Evolutionary conservation across 495 filamentous ascomycete genomes (phyloP).

Genomic region (Aspergillus bertholletiae): DNA sequence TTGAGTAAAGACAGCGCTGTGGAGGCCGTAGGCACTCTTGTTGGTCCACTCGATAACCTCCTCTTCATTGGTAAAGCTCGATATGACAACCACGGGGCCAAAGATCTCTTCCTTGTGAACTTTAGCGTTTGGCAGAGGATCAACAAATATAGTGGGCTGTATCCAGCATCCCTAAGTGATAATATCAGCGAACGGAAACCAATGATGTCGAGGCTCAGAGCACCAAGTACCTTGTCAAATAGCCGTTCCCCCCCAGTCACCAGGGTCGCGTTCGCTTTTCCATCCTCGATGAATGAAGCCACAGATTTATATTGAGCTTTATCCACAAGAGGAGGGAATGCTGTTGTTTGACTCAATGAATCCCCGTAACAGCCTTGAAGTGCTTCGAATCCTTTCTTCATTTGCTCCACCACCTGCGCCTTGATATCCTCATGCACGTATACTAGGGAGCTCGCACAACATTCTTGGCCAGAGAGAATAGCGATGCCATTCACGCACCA

Average conservation of each 20-base stretch:
- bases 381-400: constrained; percentile 57
- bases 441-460: constrained; percentile 3
- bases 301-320: constrained; percentile 81
- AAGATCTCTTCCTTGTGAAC: constrained; percentile 47
- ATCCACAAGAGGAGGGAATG: constrained; percentile 85
- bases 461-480: constrained; percentile 10
- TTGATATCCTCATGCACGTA: constrained; percentile 50
- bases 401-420: constrained; percentile 72
- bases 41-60: constrained; percentile 40
- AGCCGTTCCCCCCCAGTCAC: constrained; percentile 13
- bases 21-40: constrained; percentile 39
- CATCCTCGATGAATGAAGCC: constrained; percentile 79
- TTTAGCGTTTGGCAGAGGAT: constrained; percentile 21
- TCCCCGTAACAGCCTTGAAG: constrained; percentile 58
- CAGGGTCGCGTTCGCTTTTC: constrained; percentile 58
- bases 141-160: constrained; percentile 36
- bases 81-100: constrained; percentile 44
- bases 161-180: constrained; percentile 42
- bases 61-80: constrained; percentile 36
- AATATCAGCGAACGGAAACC: too few species aligned
- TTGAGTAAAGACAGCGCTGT: constrained; percentile 46
- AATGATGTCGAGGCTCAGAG: too few species aligned
- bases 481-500: constrained; percentile 8
- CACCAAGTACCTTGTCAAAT: too few species aligned
- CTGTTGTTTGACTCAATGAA: constrained; percentile 69